phyloP scores from a whole-genome alignment of 2,329 filamentous ascomycete genomes.

The Pseudopyricularia cyperi region DNA sequence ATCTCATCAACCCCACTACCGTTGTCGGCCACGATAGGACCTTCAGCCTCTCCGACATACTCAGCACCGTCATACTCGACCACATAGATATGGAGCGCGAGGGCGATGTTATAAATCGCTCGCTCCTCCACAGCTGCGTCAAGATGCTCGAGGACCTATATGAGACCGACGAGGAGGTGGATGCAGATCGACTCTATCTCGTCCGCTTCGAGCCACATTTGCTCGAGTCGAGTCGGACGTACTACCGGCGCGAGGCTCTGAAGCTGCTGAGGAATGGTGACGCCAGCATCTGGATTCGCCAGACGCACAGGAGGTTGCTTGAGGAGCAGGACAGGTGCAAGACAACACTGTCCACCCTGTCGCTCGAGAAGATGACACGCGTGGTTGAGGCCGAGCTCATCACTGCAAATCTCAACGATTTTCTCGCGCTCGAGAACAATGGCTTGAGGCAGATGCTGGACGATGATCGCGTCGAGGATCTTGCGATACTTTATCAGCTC shows the following conservation, averaged over 20 bases:
- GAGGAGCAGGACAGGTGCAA: conserved; percentile 77
- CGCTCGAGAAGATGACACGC: conserved; percentile 56
- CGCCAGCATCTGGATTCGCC: conserved; percentile 67
- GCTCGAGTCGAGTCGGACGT: conserved; percentile 53
- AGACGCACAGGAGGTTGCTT: conserved; percentile 58
- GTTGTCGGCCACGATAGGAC: conserved; percentile 12
- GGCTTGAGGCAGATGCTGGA: conserved; percentile 85
- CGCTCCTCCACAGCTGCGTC: conserved; percentile 68
- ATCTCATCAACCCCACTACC: conserved; percentile 46
- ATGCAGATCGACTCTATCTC: conserved; percentile 71
- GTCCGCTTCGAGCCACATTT: conserved; percentile 73
- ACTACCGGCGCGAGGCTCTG: conserved; percentile 67
- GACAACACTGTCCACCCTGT: conserved; percentile 64
- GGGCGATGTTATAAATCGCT: conserved; percentile 77
- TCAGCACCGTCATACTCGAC: conserved; percentile 74
- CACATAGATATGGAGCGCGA: conserved; percentile 87
- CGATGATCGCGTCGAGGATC: conserved; percentile 67
- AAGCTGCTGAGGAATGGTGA: conserved; percentile 65
- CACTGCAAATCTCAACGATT: conserved; percentile 60
- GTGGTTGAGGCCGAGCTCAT: conserved; percentile 79
- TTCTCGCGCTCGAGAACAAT: conserved; percentile 72
- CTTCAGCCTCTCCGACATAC: conserved; percentile 51
- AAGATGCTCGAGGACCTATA: conserved; percentile 87
- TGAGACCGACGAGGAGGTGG: conserved; percentile 64
- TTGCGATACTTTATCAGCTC: conserved; percentile 70